Percentiles rank a stretch among this genome's conserved stretches.
These are phyloP conservation scores for Mortierella alpina DNA, from an alignment of 192 early-diverging fungal genomes.

Conservation along the genomic window DNA sequence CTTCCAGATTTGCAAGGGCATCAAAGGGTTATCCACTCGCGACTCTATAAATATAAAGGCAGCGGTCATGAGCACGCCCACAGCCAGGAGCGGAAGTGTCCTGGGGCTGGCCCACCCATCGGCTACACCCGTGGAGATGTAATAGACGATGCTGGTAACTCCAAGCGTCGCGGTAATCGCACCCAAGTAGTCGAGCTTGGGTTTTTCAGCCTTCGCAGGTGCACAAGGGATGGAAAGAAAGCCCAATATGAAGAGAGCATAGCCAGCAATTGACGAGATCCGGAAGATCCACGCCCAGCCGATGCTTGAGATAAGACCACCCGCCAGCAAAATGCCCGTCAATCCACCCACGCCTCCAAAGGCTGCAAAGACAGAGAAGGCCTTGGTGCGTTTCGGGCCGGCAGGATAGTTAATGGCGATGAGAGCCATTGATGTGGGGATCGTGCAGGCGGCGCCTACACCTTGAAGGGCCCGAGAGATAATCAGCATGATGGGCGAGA, in stretches of 20 bases:
- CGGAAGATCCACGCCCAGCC: constrained; percentile 57
- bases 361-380: constrained; percentile 42
- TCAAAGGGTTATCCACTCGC: constrained; percentile 41
- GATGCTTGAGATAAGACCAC: constrained; percentile 40
- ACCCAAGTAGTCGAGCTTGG: constrained; percentile 47
- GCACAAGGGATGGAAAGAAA: constrained; percentile 29
- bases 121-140: constrained; percentile 40
- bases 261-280: constrained; percentile 37
- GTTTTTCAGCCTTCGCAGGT: constrained; percentile 24
- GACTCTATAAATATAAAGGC: constrained; percentile 47
- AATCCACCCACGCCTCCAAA: constrained; percentile 45
- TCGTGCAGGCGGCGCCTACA: constrained; percentile 35
- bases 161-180: constrained; percentile 31
- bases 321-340: constrained; percentile 43
- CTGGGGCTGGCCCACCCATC: constrained; percentile 51
- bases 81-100: constrained; percentile 31
- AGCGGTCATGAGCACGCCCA: constrained; percentile 27
- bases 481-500: constrained; percentile 39
- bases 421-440: constrained; percentile 46
- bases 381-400: constrained; percentile 28
- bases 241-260: constrained; percentile 17
- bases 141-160: constrained; percentile 48
- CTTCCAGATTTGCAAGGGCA: constrained; percentile 59
- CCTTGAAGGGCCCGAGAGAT: constrained; percentile 51
- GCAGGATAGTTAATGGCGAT: constrained; percentile 42